Evolutionary conservation across 345 rosid genomes (phyloP), one percentile per base, ranked within the genome.

Genomic region (Schrenkiella parvula): DNA sequence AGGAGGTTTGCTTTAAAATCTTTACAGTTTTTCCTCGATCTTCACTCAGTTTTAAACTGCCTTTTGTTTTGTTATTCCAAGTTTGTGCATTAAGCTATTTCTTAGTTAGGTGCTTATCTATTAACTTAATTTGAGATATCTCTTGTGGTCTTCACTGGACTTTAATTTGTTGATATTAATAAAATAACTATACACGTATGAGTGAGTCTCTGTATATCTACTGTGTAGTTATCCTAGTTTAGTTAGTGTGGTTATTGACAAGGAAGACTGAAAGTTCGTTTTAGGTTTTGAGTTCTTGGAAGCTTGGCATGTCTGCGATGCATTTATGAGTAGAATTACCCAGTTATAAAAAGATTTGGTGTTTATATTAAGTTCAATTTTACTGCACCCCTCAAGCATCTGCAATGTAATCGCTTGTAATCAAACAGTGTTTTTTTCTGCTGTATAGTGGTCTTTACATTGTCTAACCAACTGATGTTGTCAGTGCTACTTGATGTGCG

Each of bases 1-100:
- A 91, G 76, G 96, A 93, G 98, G 97, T 93, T 38, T 62, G 86
- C 19, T 68, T 74, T 66, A 34, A 46, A 59, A 37, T 21, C 12
- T 9, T 35, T 41, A 29, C 10, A 19, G 14, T 48, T 46, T 15
- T 35, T 13, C 38, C 3, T 72, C 13, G 10, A 17, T 51, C 28
- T 44, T 43, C 7, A 42, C 23, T 52, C 26, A 15, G 12, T 63
- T 19, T 22, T 55, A 43, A 44, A 31, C 39, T 64, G 55, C 48
- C 29, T 23, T 56, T 15, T 26, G 11, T 32, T 60, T 43, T 34
- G 63, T 43, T 46, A 11, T 35, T 72, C 37, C 25, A 63, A 21
- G 22, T 29, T 53, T 64, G 38, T 63, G 47, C 56, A 32, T 42
- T 64, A 17, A 14, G 38, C 8, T 64, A 17, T 55, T 7, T 73